Evolutionary conservation across 2,329 filamentous ascomycete genomes (phyloP).

Genomic region (Hymenoscyphus occultus): DNA sequence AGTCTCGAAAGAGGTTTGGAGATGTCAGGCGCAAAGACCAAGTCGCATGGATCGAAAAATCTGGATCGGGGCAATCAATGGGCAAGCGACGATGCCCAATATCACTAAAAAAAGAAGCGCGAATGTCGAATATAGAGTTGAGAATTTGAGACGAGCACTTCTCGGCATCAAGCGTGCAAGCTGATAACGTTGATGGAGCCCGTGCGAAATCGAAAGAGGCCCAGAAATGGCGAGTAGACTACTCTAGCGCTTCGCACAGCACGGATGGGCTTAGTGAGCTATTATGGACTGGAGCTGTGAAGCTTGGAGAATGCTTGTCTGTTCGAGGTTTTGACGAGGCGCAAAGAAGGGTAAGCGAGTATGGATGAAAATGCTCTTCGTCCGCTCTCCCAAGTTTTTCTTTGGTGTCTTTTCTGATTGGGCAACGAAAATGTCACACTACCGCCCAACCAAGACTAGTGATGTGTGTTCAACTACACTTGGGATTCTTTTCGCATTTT

Average conservation of each 20-base stretch:
- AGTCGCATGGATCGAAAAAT: conserved; percentile 25
- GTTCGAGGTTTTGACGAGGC: conserved; percentile 18
- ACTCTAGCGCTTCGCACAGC: neutral
- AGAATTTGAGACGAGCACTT: conserved; percentile 14
- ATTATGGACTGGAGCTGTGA: neutral
- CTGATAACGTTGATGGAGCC: conserved; percentile 16
- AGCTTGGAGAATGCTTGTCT: conserved; percentile 12
- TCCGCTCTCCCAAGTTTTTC: neutral
- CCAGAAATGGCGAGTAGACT: conserved; percentile 4
- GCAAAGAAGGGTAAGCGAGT: neutral
- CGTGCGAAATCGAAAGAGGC: conserved; percentile 15
- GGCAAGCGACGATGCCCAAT: conserved; percentile 18
- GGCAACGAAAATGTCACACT: neutral
- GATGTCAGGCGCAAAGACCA: conserved; percentile 16
- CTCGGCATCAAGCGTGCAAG: conserved; percentile 15
- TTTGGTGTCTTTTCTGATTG: neutral
- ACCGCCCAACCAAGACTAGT: neutral
- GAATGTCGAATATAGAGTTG: conserved; percentile 28
- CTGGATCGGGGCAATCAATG: conserved; percentile 13
- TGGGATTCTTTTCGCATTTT: neutral
- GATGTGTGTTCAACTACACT: neutral
- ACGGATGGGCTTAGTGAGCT: neutral
- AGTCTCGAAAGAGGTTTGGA: conserved; percentile 3
- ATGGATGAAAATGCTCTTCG: neutral
- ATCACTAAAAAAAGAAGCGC: conserved; percentile 5